phyloP scores from a whole-genome alignment of 2,329 filamentous ascomycete species.

The Penicillium italicum region DNA sequence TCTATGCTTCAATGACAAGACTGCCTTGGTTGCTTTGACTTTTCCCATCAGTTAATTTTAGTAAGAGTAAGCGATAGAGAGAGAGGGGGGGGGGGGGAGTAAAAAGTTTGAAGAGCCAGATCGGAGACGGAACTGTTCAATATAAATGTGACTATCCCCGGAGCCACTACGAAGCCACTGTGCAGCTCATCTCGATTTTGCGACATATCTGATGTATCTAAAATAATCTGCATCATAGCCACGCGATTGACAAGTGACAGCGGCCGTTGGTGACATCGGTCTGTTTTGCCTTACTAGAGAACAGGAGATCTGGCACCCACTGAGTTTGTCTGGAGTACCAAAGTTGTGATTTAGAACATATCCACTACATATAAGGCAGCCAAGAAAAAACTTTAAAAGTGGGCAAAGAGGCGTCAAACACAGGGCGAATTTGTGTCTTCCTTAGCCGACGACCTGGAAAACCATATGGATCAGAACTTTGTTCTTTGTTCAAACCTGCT shows the following conservation, averaged over 20 bases:
- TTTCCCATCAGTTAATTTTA: background rate
- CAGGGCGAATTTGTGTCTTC: background rate
- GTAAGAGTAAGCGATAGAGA: background rate
- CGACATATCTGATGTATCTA: background rate
- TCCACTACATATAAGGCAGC: background rate
- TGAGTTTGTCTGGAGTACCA: background rate
- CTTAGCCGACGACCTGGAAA: background rate
- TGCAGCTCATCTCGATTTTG: background rate
- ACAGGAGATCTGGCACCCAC: background rate
- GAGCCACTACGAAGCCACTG: background rate
- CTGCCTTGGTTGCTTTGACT: background rate
- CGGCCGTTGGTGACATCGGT: background rate
- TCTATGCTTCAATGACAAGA: background rate
- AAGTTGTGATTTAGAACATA: background rate
- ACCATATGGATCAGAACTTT: background rate
- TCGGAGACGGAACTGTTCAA: background rate
- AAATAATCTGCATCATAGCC: conserved; percentile 5
- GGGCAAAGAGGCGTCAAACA: background rate
- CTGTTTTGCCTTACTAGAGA: background rate
- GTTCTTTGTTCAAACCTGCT: background rate
- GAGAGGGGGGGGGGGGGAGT: background rate
- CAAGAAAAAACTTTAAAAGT: background rate
- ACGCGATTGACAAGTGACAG: conserved; percentile 13
- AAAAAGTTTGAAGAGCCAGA: background rate
- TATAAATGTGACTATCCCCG: background rate